Evolutionary conservation across 768 basidiomycete species (phyloP), one percentile per base, ranked within the genome.

Genomic region (Fomitopsis pulvina): DNA sequence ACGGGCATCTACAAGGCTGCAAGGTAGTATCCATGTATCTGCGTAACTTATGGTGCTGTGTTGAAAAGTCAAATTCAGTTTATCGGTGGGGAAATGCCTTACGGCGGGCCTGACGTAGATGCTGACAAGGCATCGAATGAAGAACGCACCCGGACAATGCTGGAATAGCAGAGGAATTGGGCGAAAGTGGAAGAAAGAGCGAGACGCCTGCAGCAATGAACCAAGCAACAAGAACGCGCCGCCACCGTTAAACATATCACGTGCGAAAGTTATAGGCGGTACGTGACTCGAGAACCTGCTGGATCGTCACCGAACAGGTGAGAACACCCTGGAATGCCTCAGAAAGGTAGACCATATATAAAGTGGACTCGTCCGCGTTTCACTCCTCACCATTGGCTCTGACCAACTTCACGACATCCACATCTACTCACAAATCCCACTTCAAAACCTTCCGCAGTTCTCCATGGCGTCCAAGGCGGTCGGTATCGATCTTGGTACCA

Each of bases 401-500:
- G 47, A 51, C 30, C 50, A 54, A 53, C 56, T 16, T 49, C 45
- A 42, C 54, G 11, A 47, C 48, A 45, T 26, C 42, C 42, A 44
- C 43, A 30, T 37, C 40, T 18, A 41, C 8, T n/a, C 39, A 26
- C 26, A 30, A 30, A 25, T 16, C 48, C 28, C 45, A n/a, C 52
- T 45, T 32, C 47, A 21, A 38, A 39, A 24, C 39, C 49, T 42
- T 48, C 45, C 34, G 25, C 50, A 37, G 48, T 48, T 41, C 39
- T 40, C 51, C 48, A 52, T 41, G 16, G 32, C 53, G n/a, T 46
- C 58, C 30, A 92, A 92, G 81, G 88, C 88, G 57, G 80, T 92
- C 66, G 88, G 88, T 69, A 92, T 92, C 65, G 88, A 92, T 78
- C 77, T 91, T 59, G 87, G 87, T 61, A 95, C 93, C 54, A 96